These are phyloP conservation scores for Pseudogymnoascus sp. DNA, from an alignment of 2,329 filamentous ascomycete genomes.

Conservation along the genomic window DNA sequence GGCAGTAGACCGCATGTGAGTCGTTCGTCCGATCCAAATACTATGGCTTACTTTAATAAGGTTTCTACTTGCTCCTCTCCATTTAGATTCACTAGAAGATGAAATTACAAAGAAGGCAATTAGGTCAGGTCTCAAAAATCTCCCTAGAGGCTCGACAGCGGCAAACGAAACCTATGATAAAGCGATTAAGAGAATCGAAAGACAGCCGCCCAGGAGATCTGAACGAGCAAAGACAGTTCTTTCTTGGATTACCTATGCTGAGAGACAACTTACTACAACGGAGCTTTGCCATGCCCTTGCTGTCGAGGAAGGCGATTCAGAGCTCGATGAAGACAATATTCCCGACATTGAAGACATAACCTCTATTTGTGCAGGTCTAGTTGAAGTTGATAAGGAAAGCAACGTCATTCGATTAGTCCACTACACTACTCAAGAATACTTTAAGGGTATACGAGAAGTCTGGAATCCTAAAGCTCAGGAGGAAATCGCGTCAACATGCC, in stretches of 20 bases:
- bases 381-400: slow-evolving; percentile 11
- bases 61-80: not conserved
- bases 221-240: not conserved
- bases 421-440: slow-evolving; percentile 23
- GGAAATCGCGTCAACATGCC: not conserved
- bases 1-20: not conserved
- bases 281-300: not conserved
- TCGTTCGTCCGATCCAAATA: not conserved
- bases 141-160: not conserved
- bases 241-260: not conserved
- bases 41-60: not conserved
- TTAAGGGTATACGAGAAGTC: not conserved
- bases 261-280: not conserved
- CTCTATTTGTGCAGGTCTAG: slow-evolving; percentile 19
- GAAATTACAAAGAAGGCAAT: not conserved
- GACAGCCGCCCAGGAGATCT: not conserved
- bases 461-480: not conserved
- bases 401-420: slow-evolving; percentile 19
- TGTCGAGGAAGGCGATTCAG: not conserved
- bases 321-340: not conserved
- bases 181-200: not conserved
- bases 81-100: not conserved
- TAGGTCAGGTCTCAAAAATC: not conserved
- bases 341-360: slow-evolving; percentile 15
- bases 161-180: not conserved